Conservation (phyloP, 345 rosid genomes). For the Eucalyptus curtisii region DNA sequence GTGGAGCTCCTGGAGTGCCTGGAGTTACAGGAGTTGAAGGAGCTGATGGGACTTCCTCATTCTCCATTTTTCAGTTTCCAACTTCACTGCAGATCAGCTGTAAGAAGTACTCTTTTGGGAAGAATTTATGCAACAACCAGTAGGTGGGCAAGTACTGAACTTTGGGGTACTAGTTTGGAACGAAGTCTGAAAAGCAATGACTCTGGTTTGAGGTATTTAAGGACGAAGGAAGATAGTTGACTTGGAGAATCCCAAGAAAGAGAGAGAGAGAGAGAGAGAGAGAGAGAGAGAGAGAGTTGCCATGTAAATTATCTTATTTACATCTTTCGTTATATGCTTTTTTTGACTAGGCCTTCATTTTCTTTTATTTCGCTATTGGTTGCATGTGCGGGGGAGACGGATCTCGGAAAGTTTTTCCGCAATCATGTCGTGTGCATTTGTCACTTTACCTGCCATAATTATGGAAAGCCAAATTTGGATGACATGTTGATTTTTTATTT, state of each 20-base stretch:
- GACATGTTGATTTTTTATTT: neutral
- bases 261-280: neutral
- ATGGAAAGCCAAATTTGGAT: neutral
- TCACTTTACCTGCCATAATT: neutral
- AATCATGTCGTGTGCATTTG: neutral
- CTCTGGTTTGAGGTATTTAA: neutral
- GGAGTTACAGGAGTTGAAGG: conserved; percentile 74
- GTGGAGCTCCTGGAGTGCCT: conserved; percentile 64
- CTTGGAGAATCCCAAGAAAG: neutral
- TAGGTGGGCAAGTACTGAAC: neutral
- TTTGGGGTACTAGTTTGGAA: neutral
- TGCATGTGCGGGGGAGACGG: neutral
- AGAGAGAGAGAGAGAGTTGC: neutral
- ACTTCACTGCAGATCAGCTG: neutral
- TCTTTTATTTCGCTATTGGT: neutral
- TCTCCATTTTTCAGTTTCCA: conserved; percentile 14
- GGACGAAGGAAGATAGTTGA: neutral
- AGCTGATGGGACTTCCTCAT: conserved; percentile 50
- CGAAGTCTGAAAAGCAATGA: neutral
- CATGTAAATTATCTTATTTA: neutral
- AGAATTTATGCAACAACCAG: neutral
- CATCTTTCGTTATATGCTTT: neutral
- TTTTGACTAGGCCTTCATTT: neutral
- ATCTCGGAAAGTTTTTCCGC: neutral
- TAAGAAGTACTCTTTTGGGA: neutral